These are phyloP conservation scores for Fusarium pseudonygamai DNA, from an alignment of 2,329 filamentous ascomycete genomes.

Conservation along the genomic window DNA sequence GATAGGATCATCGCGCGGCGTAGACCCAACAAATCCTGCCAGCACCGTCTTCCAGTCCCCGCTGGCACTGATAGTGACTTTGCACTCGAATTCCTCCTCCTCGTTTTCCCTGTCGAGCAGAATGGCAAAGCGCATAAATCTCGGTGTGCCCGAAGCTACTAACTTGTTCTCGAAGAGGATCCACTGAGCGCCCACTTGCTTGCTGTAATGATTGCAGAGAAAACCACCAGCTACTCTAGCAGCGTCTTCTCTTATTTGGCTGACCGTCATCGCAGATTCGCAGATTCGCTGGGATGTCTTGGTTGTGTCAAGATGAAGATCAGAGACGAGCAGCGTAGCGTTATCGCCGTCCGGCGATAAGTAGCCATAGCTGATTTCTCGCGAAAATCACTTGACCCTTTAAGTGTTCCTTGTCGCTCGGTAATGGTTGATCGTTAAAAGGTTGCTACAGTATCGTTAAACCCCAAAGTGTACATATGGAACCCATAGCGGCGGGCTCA, in stretches of 20 bases:
- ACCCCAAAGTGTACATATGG: too few relatives aligned
- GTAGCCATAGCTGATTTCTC: too few relatives aligned
- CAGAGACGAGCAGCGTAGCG: too few relatives aligned
- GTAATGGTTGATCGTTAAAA: too few relatives aligned
- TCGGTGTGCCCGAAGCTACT: not conserved
- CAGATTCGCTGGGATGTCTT: too few relatives aligned
- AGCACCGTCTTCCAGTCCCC: constrained; percentile 44
- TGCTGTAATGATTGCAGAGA: constrained; percentile 33
- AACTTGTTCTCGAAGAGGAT: constrained; percentile 21
- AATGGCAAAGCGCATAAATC: not conserved
- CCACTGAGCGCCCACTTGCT: constrained; percentile 30
- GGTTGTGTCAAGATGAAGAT: too few relatives aligned
- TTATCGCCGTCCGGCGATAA: too few relatives aligned
- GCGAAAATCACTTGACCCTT: too few relatives aligned
- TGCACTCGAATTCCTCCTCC: constrained; percentile 42
- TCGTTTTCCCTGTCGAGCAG: constrained; percentile 20
- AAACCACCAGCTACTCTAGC: constrained; percentile 8
- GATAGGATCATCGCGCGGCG: constrained; percentile 11
- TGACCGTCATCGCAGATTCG: not conserved
- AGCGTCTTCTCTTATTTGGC: not conserved
- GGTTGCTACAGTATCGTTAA: too few relatives aligned
- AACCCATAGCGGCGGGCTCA: too few relatives aligned
- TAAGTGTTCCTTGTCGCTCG: too few relatives aligned
- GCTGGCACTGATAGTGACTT: constrained; percentile 40
- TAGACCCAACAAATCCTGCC: constrained; percentile 41